phyloP scores from a whole-genome alignment of 2,329 filamentous ascomycete genomes.

The Teratosphaeriaceae sp. region DNA sequence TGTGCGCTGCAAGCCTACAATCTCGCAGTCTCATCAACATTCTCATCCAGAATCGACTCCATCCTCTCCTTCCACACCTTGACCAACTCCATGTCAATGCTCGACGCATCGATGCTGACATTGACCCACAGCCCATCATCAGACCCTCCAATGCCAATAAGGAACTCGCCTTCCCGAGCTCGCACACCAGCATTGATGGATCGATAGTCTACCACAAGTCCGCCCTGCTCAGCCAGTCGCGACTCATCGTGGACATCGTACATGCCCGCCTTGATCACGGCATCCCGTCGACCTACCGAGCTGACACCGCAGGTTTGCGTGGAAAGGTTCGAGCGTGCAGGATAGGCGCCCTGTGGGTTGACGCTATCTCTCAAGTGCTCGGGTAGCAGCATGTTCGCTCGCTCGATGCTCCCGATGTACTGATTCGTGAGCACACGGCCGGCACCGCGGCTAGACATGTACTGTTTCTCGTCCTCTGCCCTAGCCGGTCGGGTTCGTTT shows the following conservation, averaged over 20 bases:
- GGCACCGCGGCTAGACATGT: constrained; percentile 32
- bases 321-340: constrained; percentile 23
- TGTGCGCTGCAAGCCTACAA: too few relatives aligned
- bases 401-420: constrained; percentile 37
- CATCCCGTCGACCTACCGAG: constrained; percentile 33
- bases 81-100: constrained; percentile 23
- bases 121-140: constrained; percentile 33
- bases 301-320: constrained; percentile 41
- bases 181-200: constrained; percentile 34
- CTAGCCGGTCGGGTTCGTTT: constrained; percentile 28
- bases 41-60: constrained; percentile 19
- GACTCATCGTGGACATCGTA: constrained; percentile 19
- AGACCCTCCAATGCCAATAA: constrained; percentile 35
- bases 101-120: constrained; percentile 36
- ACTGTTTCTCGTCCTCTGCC: constrained; percentile 16
- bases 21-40: neutral
- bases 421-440: constrained; percentile 37
- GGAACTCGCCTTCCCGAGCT: constrained; percentile 40
- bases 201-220: constrained; percentile 37
- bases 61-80: constrained; percentile 21
- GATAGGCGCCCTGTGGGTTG: constrained; percentile 34
- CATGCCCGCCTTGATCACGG: constrained; percentile 25
- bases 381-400: constrained; percentile 31
- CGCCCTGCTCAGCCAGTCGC: constrained; percentile 15
- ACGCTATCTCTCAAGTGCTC: constrained; percentile 17